Evolutionary conservation across 2,329 filamentous ascomycete genomes (phyloP).

Genomic region (Penicillium capsulatum): DNA sequence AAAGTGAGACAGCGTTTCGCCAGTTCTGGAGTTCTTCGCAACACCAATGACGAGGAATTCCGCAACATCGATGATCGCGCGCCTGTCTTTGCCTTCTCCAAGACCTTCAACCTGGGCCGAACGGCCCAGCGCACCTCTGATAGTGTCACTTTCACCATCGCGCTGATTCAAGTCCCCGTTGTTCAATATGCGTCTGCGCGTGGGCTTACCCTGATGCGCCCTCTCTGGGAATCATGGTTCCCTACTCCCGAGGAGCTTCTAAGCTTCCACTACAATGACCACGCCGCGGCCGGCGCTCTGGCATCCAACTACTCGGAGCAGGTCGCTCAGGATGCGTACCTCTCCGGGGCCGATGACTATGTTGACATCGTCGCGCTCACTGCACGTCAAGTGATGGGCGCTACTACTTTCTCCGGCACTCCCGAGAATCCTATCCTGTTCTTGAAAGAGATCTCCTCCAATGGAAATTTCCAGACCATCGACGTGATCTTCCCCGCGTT

Average conservation of each 20-base stretch:
- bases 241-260: constrained; percentile 59
- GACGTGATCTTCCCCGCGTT: constrained; percentile 85
- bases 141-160: constrained; percentile 68
- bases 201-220: constrained; percentile 72
- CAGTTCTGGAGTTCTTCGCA: constrained; percentile 60
- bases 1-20: constrained; percentile 66
- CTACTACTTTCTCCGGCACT: constrained; percentile 69
- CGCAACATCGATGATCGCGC: constrained; percentile 71
- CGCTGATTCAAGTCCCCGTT: constrained; percentile 72
- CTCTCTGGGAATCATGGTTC: constrained; percentile 76
- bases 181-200: constrained; percentile 73
- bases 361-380: constrained; percentile 73
- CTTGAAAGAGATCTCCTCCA: constrained; percentile 79
- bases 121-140: constrained; percentile 38
- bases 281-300: constrained; percentile 57
- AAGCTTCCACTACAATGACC: constrained; percentile 72
- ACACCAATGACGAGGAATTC: constrained; percentile 63
- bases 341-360: constrained; percentile 70
- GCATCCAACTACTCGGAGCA: constrained; percentile 71
- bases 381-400: constrained; percentile 75
- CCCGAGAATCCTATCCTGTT: constrained; percentile 69
- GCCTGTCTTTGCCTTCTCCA: constrained; percentile 76
- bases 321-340: constrained; percentile 65
- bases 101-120: constrained; percentile 55
- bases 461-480: constrained; percentile 80